Evolutionary conservation across 768 basidiomycete genomes (phyloP).

Genomic region (Panaeolus papilionaceus): DNA sequence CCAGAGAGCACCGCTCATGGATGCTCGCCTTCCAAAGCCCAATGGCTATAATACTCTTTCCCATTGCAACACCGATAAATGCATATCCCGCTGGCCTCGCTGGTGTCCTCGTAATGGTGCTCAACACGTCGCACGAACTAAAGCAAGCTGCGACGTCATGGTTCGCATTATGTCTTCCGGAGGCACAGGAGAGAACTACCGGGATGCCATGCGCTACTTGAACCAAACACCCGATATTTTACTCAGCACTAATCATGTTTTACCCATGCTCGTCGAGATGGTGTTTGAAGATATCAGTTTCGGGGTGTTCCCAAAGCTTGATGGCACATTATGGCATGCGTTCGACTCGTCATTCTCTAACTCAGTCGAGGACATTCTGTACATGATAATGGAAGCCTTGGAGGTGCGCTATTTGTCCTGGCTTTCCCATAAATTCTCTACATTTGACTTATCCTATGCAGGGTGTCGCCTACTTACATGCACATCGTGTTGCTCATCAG

Average conservation of each 20-base stretch:
- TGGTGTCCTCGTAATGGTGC: background rate
- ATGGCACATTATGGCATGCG: background rate
- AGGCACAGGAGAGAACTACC: constrained; percentile 11
- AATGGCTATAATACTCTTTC: background rate
- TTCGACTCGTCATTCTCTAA: background rate
- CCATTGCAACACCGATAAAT: background rate
- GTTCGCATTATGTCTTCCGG: constrained; percentile 11
- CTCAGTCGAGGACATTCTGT: constrained; percentile 21
- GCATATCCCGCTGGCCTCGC: background rate
- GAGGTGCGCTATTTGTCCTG: constrained; percentile 12
- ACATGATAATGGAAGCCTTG: constrained; percentile 20
- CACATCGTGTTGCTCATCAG: constrained; percentile 17
- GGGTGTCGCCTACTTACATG: constrained; percentile 18
- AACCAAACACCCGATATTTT: constrained; percentile 6
- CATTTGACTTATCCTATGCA: background rate
- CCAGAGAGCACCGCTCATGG: background rate
- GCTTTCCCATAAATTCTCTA: too few species aligned
- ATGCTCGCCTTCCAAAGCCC: background rate
- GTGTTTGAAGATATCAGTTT: constrained; percentile 14
- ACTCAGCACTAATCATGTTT: constrained; percentile 16
- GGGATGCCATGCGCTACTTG: background rate
- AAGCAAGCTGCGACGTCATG: constrained; percentile 8
- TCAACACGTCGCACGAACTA: constrained; percentile 7
- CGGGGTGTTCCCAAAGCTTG: constrained; percentile 11
- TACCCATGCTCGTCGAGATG: constrained; percentile 15